Conservation (phyloP, 2,329 filamentous ascomycete genomes). For the Calonectria pseudoturangicola region DNA sequence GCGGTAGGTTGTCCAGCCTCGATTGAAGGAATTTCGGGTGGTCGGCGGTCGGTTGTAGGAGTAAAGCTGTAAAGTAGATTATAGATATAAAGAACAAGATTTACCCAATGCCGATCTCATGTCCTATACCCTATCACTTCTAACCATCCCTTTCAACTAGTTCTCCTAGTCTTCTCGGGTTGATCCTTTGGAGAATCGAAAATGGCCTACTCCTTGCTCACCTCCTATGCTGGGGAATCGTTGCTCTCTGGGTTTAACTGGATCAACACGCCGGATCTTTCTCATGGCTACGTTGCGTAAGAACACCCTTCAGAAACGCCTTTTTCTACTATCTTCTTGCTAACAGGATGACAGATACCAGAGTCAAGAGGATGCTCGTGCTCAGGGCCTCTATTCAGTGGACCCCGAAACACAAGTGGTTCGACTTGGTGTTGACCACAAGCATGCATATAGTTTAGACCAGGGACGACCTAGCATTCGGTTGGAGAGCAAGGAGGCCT, state of each 20-base stretch:
- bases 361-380: conserved; percentile 62
- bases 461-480: conserved; percentile 77
- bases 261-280: conserved; percentile 74
- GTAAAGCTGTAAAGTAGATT: conserved; percentile 20
- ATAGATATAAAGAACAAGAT: conserved; percentile 48
- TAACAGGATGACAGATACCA: conserved; percentile 63
- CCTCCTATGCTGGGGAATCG: conserved; percentile 65
- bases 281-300: conserved; percentile 80
- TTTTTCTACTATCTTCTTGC: not conserved
- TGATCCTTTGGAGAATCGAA: conserved; percentile 36
- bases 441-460: conserved; percentile 59
- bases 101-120: conserved; percentile 6
- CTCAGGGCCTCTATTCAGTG: conserved; percentile 64
- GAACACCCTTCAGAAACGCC: conserved; percentile 58
- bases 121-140: not conserved
- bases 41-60: conserved; percentile 31
- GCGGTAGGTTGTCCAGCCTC: conserved; percentile 46
- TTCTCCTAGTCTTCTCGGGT: conserved; percentile 28
- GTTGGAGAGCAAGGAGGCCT: conserved; percentile 78
- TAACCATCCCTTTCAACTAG: conserved; percentile 27
- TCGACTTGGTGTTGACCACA: conserved; percentile 67
- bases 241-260: conserved; percentile 71
- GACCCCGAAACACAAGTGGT: conserved; percentile 64
- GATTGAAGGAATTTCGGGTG: conserved; percentile 36
- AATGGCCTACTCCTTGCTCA: conserved; percentile 65